Base-by-base conservation (phyloP, 345 rosid species). In the Lumnitzera littorea region DNA sequence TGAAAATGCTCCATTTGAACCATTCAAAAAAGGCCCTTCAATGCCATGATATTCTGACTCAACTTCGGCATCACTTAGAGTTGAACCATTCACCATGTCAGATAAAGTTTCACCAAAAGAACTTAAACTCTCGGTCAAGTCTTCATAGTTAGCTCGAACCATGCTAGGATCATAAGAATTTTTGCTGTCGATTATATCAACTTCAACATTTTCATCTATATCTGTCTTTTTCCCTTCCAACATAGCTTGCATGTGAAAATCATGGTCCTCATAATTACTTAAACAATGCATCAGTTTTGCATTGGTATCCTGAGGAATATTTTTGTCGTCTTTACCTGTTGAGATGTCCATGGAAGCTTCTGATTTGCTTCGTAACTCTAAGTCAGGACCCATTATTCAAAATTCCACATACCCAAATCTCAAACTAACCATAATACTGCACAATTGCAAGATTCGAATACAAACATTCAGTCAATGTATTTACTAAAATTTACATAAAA, bases 61-160 rank as follows among this genome's bases (percentile, higher is more conserved):
- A 68, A 84, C 92, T 78, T 85, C 96, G 72, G 69, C 73, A 73
- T 85, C 98, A 78, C 72, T 76, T 60, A 58, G 46, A 29, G 27
- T 54, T 10, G 71, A 24, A 52, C 65, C 76, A 72, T 63, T 64
- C 54, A 78, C 91, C 53, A 58, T 11, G 25, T 73, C 83, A 49
- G 89, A 80, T 41, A 43, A 58, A 1, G 96, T 75, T 51, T 80
- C 80, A 66, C 86, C 75, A 62, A 90, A 94, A 36, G 99, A 94
- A 71, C 96, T 89, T 2, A 88, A 84, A 71, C 61, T 78, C 76
- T 94, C 96, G 51, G 87, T 82, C 13, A 54, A 73, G 71, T 76
- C 84, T 62, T 74, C 73, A 53, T 64, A 72, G 54, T 56, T 74
- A 50, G 68, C 70, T 61, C 53, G 73, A 55, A 36, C 49, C 57